Percentiles rank a stretch among this genome's conserved stretches.
phyloP scores from a whole-genome alignment of 2,329 filamentous ascomycete species.

The Cladophialophora bantiana region DNA sequence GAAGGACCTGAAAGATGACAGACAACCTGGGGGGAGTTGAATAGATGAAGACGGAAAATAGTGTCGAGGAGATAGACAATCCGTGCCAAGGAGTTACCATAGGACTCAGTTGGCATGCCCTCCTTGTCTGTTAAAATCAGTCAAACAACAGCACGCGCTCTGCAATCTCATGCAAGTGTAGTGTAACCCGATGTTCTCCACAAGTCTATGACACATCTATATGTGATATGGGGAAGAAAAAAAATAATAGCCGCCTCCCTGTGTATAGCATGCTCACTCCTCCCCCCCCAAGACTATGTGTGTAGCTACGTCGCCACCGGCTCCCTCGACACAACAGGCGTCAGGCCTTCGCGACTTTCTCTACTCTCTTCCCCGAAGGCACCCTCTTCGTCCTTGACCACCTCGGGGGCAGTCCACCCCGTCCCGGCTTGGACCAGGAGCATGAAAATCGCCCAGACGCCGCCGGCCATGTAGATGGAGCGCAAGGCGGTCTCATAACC shows the following conservation, averaged over 20 bases:
- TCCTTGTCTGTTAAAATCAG: background rate
- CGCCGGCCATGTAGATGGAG: constrained; percentile 60
- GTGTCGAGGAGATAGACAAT: background rate
- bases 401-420: constrained; percentile 58
- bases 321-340: constrained; percentile 25
- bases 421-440: constrained; percentile 64
- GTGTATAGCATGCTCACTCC: background rate
- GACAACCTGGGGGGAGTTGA: background rate
- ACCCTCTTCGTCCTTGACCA: constrained; percentile 41
- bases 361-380: background rate
- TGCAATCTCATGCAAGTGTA: background rate
- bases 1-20: background rate
- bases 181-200: background rate
- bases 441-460: constrained; percentile 57
- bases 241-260: background rate
- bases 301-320: background rate
- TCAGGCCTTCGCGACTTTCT: background rate
- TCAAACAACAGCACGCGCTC: background rate
- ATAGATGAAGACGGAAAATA: background rate
- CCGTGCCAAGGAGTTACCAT: background rate
- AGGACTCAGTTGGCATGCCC: too few relatives aligned
- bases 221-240: background rate
- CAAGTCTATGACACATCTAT: background rate
- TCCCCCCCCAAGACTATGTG: too few relatives aligned
- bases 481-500: constrained; percentile 63